Conservation (phyloP, 768 basidiomycete species). For the Rhodotorula toruloides region DNA sequence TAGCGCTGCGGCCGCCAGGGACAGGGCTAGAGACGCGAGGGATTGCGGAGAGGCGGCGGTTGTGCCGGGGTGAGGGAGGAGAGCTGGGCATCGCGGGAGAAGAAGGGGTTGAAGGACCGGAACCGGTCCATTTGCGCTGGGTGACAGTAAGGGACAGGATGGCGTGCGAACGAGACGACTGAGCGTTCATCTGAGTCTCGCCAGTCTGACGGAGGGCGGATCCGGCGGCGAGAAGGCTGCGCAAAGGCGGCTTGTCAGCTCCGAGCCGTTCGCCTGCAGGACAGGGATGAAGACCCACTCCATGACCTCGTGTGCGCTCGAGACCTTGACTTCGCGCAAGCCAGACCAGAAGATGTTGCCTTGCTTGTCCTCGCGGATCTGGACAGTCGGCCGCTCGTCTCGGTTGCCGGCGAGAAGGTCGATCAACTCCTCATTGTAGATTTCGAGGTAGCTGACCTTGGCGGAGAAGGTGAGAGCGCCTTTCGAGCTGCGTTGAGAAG, state of each 20-base stretch:
- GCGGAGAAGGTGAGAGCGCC: conserved; percentile 52
- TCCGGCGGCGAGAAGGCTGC: conserved; percentile 78
- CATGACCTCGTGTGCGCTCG: conserved; percentile 83
- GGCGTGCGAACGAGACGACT: conserved; percentile 95
- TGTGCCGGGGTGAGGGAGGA: conserved; percentile 9
- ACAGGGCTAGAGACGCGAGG: conserved; percentile 26
- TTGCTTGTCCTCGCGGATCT: conserved; percentile 94
- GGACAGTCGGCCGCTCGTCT: conserved; percentile 66
- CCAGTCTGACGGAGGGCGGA: conserved; percentile 87
- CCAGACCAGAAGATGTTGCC: conserved; percentile 97
- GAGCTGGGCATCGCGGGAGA: conserved; percentile 20
- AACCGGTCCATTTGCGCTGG: conserved; percentile 76
- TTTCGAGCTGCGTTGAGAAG: conserved; percentile 62
- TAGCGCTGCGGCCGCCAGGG: conserved; percentile 8
- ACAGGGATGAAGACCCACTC: conserved; percentile 54
- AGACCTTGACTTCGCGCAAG: conserved; percentile 83
- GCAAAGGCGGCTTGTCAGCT: conserved; percentile 18
- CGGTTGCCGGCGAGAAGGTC: conserved; percentile 76
- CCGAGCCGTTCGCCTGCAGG: background rate
- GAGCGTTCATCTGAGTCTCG: conserved; percentile 98
- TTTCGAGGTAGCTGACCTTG: conserved; percentile 91
- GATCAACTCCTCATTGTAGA: conserved; percentile 98
- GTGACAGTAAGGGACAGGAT: conserved; percentile 94
- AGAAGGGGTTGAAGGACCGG: conserved; percentile 1
- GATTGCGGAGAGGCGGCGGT: conserved; percentile 19